Base-by-base conservation (phyloP, 1,284 basidiomycete species). In the Ceratobasidium sp. region DNA sequence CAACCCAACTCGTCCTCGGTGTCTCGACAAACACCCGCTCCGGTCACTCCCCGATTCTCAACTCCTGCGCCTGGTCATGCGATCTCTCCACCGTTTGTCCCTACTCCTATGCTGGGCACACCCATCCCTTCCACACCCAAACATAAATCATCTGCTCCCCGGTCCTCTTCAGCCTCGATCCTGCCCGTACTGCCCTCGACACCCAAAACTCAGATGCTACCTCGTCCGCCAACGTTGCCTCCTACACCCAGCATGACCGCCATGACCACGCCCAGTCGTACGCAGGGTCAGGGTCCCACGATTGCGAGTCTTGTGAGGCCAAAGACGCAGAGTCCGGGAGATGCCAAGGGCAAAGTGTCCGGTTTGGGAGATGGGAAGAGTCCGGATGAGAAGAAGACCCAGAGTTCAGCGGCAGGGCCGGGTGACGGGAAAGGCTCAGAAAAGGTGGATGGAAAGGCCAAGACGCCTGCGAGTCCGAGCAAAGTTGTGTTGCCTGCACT, bases 51-150 rank as follows among this genome's bases (percentile, higher is more conserved):
- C 28, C 61, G 41, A 41, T 41, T 23, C 30, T 41, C 60, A 3
- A 18, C 60, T 10, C 26, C 45, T 21, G n/a, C 48, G 6, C 48
- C 64, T 16, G 36, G 32, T 16, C 50, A 50, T 6, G 50, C 34
- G 12, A 67, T 67, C 30, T 67, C 65, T 14, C 65, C 65, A 10
- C 65, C 65, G 8, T 70, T 70, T 48, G 65, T 70, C n/a, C 65
- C 65, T 8, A 70, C 65, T 8, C 65, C 65, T 14, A 70, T 70
- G 65, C 39, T 28, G 23, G 46, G 53, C 16, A 55, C 53, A 3
- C 53, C 53, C 12, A 55, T 55, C 21, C 53, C 53, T 2, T 34
- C 64, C 14, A 55, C 64, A 9, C 64, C 64, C 21, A 36, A 67
- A 30, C 6, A 45, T 18, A 45, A 45, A 18, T 4, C 43, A 4